Evolutionary conservation across 805 yeast species (phyloP).

Genomic region (Metschnikowia lachancei): DNA sequence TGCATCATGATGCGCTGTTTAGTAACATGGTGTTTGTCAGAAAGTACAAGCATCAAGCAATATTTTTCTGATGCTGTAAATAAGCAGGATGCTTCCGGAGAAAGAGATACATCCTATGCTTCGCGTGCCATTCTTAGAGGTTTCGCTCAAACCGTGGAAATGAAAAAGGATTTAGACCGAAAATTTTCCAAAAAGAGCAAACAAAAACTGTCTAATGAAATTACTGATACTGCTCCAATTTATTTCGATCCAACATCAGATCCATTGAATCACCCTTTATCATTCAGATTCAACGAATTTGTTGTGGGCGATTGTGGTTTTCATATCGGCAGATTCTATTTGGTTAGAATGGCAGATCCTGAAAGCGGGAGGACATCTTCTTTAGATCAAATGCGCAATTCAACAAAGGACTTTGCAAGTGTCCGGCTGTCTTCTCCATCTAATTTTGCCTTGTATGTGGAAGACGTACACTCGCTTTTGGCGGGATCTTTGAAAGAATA

Average conservation of each 20-base stretch:
- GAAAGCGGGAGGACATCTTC: slow-evolving; percentile 38
- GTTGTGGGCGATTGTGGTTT: slow-evolving; percentile 42
- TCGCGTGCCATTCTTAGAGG: slow-evolving; percentile 38
- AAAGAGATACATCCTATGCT: slow-evolving; percentile 37
- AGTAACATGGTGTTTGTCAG: slow-evolving; percentile 36
- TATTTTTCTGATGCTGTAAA: slow-evolving; percentile 25
- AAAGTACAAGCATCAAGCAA: slow-evolving; percentile 30
- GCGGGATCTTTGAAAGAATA: slow-evolving; percentile 25
- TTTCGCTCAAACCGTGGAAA: slow-evolving; percentile 28
- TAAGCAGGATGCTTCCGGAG: slow-evolving; percentile 38
- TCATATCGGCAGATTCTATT: slow-evolving; percentile 38
- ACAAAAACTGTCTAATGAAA: slow-evolving; percentile 2
- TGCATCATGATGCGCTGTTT: slow-evolving; percentile 36
- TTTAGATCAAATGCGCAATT: slow-evolving; percentile 31
- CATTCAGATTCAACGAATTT: slow-evolving; percentile 34
- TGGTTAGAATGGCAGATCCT: slow-evolving; percentile 36
- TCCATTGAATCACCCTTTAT: slow-evolving; percentile 34
- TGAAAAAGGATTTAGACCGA: slow-evolving; percentile 31
- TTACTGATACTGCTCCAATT: slow-evolving; percentile 1
- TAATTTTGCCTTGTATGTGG: slow-evolving; percentile 40
- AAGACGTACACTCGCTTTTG: slow-evolving; percentile 38
- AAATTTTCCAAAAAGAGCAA: slow-evolving; percentile 30
- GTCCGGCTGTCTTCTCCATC: slow-evolving; percentile 23
- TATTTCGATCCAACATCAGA: slow-evolving; percentile 41
- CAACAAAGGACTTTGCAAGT: slow-evolving; percentile 16